Evolutionary conservation across 2,329 filamentous ascomycete genomes (phyloP).

Genomic region (Pseudocercospora macadamiae): DNA sequence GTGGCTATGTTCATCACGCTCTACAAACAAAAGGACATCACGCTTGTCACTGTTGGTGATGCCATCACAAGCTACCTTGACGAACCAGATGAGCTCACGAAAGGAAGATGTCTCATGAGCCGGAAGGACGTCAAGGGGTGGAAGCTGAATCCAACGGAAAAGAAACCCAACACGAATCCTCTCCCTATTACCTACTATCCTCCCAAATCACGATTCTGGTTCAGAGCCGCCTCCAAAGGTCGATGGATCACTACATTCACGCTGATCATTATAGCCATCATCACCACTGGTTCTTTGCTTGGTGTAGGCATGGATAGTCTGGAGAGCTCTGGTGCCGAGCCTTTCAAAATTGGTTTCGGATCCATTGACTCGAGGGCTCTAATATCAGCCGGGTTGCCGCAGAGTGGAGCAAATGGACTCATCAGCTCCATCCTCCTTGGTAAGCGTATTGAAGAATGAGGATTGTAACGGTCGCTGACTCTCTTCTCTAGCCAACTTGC

Average conservation of each 20-base stretch:
- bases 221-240: constrained; percentile 9
- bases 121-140: constrained; percentile 18
- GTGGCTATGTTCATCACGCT: constrained; percentile 21
- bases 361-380: constrained; percentile 15
- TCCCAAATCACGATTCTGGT: not conserved
- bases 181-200: constrained; percentile 10
- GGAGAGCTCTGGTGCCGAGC: not conserved
- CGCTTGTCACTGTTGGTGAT: constrained; percentile 29
- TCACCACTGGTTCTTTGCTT: constrained; percentile 3
- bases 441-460: not conserved
- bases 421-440: constrained; percentile 7
- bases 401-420: constrained; percentile 3
- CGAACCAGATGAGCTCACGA: constrained; percentile 20
- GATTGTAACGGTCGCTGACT: not conserved
- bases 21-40: constrained; percentile 11
- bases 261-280: constrained; percentile 11
- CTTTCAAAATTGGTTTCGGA: constrained; percentile 16
- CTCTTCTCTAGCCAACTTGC: constrained; percentile 13
- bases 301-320: not conserved
- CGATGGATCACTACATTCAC: constrained; percentile 15
- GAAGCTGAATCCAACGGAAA: constrained; percentile 2
- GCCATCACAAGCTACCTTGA: constrained; percentile 27
- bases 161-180: constrained; percentile 11
- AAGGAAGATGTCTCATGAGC: constrained; percentile 22
- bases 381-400: not conserved